phyloP scores from a whole-genome alignment of 805 yeast species.

The Ogataea sp. region DNA sequence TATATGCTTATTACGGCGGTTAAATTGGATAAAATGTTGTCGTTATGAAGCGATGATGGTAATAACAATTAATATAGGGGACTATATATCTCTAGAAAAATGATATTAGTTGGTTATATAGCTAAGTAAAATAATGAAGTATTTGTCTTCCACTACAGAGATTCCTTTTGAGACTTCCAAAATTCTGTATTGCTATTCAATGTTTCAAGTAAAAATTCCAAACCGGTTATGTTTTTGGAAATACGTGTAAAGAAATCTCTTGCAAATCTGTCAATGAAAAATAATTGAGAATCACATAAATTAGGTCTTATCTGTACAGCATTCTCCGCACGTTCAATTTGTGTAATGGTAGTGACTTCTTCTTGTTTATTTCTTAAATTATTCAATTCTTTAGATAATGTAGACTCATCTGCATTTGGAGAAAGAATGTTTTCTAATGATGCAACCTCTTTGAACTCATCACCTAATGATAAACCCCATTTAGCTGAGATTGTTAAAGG shows the following conservation, averaged over 20 bases:
- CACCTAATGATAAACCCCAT: conserved; percentile 78
- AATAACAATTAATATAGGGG: too few relatives aligned
- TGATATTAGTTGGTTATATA: too few relatives aligned
- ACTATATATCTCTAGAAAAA: too few relatives aligned
- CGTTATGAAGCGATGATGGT: too few relatives aligned
- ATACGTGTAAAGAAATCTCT: conserved; percentile 64
- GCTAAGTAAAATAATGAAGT: too few relatives aligned
- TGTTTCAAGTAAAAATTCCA: conserved; percentile 47
- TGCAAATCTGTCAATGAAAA: conserved; percentile 80
- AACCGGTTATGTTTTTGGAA: conserved; percentile 50
- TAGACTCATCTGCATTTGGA: conserved; percentile 1
- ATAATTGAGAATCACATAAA: conserved; percentile 67
- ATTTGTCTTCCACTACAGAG: background rate
- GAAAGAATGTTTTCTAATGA: conserved; percentile 33
- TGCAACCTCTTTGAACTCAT: conserved; percentile 69
- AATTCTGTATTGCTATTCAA: conserved; percentile 44
- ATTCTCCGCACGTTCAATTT: conserved; percentile 26
- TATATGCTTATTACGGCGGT: too few relatives aligned
- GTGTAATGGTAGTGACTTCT: conserved; percentile 6
- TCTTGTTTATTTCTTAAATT: conserved; percentile 7
- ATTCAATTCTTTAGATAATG: background rate
- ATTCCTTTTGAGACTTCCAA: conserved; percentile 34
- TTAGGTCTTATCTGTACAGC: conserved; percentile 39
- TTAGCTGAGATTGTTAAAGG: conserved; percentile 66
- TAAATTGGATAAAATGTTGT: too few relatives aligned